Conservation (phyloP, 2,329 filamentous ascomycete genomes). For the Pseudogymnoascus sp. region DNA sequence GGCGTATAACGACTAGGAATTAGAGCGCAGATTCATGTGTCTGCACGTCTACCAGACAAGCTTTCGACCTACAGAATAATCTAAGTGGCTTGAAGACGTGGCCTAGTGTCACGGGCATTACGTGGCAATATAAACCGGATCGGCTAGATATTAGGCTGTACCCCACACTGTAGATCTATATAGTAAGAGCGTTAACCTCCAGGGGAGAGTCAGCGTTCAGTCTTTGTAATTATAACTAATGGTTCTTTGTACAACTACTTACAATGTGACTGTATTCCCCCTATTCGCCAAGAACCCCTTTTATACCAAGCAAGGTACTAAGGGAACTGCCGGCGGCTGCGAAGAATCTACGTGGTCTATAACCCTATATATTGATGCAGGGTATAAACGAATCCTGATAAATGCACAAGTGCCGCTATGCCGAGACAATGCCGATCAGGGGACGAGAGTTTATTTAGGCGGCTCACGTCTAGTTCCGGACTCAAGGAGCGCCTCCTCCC, state of each 20-base stretch:
- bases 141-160: not conserved
- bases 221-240: not conserved
- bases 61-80: not conserved
- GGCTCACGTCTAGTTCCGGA: not conserved
- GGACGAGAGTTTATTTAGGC: conserved; percentile 19
- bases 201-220: not conserved
- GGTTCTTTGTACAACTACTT: not conserved
- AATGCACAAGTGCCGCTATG: not conserved
- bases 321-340: not conserved
- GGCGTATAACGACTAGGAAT: not conserved
- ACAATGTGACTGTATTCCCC: too few relatives aligned
- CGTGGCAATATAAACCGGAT: not conserved
- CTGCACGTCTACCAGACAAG: not conserved
- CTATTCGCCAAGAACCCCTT: too few relatives aligned
- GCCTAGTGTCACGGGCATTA: not conserved
- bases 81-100: not conserved
- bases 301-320: not conserved
- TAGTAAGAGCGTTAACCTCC: not conserved
- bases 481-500: not conserved
- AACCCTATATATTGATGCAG: not conserved
- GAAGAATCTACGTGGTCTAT: not conserved
- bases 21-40: not conserved
- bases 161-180: not conserved
- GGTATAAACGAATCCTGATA: not conserved
- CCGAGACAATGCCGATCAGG: not conserved